Evolutionary conservation across 225 moss, liverwort and hornwort genomes (phyloP).

Genomic region (Polytrichum formosum): DNA sequence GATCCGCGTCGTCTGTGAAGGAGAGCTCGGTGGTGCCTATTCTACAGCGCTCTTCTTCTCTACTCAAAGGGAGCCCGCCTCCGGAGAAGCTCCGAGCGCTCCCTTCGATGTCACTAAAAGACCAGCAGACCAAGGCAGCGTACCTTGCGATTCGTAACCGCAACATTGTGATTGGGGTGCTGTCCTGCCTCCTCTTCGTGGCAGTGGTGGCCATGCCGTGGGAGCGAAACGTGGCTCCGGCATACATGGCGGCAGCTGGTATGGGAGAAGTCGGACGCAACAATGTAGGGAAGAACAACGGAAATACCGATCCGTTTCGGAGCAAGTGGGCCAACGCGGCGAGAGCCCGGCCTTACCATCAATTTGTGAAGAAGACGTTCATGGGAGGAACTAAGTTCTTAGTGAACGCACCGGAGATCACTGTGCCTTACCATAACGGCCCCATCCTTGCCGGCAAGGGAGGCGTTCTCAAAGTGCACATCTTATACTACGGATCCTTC

Average conservation of each 20-base stretch:
- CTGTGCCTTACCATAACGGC: conserved; percentile 42
- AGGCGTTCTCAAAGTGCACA: conserved; percentile 47
- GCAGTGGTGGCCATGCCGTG: conserved; percentile 39
- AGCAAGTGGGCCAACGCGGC: conserved; percentile 48
- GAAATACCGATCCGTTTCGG: conserved; percentile 26
- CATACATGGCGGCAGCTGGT: conserved; percentile 10
- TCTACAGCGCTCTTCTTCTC: conserved; percentile 39
- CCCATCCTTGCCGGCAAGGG: conserved; percentile 47
- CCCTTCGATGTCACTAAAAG: conserved; percentile 19
- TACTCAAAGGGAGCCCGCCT: conserved; percentile 39
- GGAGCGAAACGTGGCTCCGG: conserved; percentile 31
- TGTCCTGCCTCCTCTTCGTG: conserved; percentile 41
- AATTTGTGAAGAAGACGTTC: conserved; percentile 43
- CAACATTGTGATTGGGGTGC: conserved; percentile 40
- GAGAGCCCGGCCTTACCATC: conserved; percentile 47
- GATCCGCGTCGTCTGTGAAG: conserved; percentile 44
- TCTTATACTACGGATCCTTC: conserved; percentile 52
- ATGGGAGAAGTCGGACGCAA: conserved; percentile 28
- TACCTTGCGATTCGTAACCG: conserved; percentile 48
- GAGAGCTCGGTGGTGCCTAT: conserved; percentile 44
- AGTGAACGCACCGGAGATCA: conserved; percentile 27
- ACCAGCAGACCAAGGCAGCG: conserved; percentile 18
- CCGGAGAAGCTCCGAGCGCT: conserved; percentile 38
- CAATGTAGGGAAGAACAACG: conserved; percentile 8
- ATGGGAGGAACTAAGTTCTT: conserved; percentile 50